phyloP scores from a whole-genome alignment of 2,329 filamentous ascomycete species.

The Fusarium sarcochroum region DNA sequence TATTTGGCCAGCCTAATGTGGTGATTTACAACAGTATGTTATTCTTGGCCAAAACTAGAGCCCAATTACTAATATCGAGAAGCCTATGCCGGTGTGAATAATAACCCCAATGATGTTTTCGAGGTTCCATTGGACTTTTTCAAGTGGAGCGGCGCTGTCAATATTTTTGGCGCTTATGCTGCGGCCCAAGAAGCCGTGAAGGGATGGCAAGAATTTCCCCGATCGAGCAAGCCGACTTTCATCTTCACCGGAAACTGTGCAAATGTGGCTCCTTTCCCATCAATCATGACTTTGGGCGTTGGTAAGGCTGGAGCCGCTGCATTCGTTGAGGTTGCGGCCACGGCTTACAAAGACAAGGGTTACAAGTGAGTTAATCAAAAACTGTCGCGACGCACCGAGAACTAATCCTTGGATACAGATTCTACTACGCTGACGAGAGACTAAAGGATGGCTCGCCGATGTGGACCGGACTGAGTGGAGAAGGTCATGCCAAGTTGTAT shows the following conservation, averaged over 20 bases:
- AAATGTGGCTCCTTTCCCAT: conserved; percentile 7
- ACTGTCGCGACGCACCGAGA: accelerated
- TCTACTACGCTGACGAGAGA: conserved; percentile 33
- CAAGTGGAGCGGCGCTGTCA: not conserved
- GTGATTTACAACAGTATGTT: conserved; percentile 15
- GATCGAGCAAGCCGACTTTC: not conserved
- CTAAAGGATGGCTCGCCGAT: conserved; percentile 15
- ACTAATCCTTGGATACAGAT: not conserved
- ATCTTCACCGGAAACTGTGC: conserved; percentile 16
- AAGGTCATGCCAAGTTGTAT: conserved; percentile 14
- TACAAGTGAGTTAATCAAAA: not conserved
- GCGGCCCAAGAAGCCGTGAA: conserved; percentile 14
- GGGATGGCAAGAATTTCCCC: conserved; percentile 1
- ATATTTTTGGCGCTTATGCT: conserved; percentile 13
- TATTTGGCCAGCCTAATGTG: conserved; percentile 7
- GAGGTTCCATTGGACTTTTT: not conserved
- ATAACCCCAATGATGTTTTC: conserved; percentile 1
- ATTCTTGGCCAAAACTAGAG: accelerated
- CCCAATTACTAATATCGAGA: accelerated
- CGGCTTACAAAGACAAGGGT: not conserved
- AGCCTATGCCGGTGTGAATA: not conserved
- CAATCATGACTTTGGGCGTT: not conserved
- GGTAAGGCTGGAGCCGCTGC: conserved; percentile 14
- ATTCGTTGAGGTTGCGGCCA: conserved; percentile 11
- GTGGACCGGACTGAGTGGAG: not conserved